Evolutionary conservation across 768 basidiomycete species (phyloP), one percentile per base, ranked within the genome.

Genomic region (Russula olivacea): DNA sequence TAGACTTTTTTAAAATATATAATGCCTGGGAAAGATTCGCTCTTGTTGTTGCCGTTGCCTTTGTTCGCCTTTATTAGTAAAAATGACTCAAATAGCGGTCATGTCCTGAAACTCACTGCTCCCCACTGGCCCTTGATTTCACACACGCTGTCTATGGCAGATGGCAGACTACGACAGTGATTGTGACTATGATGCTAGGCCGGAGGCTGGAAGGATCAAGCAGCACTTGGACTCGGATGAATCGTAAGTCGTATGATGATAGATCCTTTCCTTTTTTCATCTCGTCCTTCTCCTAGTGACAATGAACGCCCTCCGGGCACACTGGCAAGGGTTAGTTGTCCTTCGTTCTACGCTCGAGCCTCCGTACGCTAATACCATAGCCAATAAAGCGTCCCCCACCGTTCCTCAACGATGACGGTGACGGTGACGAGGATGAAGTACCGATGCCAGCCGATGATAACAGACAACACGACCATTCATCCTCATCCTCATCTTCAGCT

Each of bases 181-280:
- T 47, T 61, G 66, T 40, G 66, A 66, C 47, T 64, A 66, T 56
- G 66, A 65, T 54, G 10, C 59, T 17, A 59, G 43, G 48, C 66
- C 66, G 0, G 66, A 66, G 47, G 55, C 51, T 43, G 66, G 66
- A 51, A 48, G 66, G 58, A 2, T 30, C 11, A 66, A 57, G 51
- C 58, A 19, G 12, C 45, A 43, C 12, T 53, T 54, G 21, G 56
- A 58, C 36, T 65, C 66, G 30, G 66, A 66, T 30, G 66, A 65
- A 23, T 61, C 63, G 66, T 66, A 58, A 15, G 66, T 58, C 12
- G n/a, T n/a, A 21, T 11, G 6, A 12, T 30, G 30, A 12, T 30
- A 2, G n/a, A 30, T 6, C 23, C 28, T 51, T 5, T 32, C 30
- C 6, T 25, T 38, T 25, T 15, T 36, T 21, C 23, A 12, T 2